phyloP scores from a whole-genome alignment of 2,329 filamentous ascomycete genomes.

The Albophoma yamanashiensis region DNA sequence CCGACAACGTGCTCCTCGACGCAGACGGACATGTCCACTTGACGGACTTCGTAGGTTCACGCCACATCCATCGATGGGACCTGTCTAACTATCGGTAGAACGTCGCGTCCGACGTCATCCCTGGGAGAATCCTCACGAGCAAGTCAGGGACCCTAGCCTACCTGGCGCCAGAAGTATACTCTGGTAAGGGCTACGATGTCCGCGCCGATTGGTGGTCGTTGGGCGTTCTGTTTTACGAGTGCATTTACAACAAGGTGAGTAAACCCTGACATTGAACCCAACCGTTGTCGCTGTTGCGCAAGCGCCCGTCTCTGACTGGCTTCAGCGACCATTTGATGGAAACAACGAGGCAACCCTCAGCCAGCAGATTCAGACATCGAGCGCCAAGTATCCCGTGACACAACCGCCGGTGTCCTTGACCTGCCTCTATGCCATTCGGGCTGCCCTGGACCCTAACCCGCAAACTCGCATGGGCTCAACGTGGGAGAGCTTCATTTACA shows the following conservation, averaged over 20 bases:
- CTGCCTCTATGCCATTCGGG: slow-evolving; percentile 81
- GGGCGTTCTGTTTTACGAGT: slow-evolving; percentile 97
- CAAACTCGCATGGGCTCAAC: slow-evolving; percentile 73
- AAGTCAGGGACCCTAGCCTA: slow-evolving; percentile 96
- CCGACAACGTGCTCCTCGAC: slow-evolving; percentile 82
- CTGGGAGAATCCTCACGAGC: slow-evolving; percentile 75
- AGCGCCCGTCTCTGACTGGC: slow-evolving; percentile 1
- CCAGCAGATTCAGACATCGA: slow-evolving; percentile 68
- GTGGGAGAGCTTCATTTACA: slow-evolving; percentile 76
- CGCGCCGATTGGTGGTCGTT: slow-evolving; percentile 98
- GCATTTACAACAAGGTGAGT: slow-evolving; percentile 93
- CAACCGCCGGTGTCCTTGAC: slow-evolving; percentile 79
- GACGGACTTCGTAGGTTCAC: slow-evolving; percentile 76
- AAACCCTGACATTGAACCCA: neutral
- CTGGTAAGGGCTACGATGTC: slow-evolving; percentile 76
- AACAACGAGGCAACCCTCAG: slow-evolving; percentile 73
- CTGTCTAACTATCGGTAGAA: slow-evolving; percentile 50
- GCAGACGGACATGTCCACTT: slow-evolving; percentile 90
- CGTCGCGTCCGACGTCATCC: slow-evolving; percentile 85
- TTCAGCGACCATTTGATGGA: slow-evolving; percentile 82
- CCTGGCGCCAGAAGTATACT: slow-evolving; percentile 89
- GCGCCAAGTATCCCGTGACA: slow-evolving; percentile 84
- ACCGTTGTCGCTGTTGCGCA: neutral
- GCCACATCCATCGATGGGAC: neutral
- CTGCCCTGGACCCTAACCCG: slow-evolving; percentile 71